These are phyloP conservation scores for Canavalia gladiata DNA, from an alignment of 306 rosid species.

Conservation along the genomic window DNA sequence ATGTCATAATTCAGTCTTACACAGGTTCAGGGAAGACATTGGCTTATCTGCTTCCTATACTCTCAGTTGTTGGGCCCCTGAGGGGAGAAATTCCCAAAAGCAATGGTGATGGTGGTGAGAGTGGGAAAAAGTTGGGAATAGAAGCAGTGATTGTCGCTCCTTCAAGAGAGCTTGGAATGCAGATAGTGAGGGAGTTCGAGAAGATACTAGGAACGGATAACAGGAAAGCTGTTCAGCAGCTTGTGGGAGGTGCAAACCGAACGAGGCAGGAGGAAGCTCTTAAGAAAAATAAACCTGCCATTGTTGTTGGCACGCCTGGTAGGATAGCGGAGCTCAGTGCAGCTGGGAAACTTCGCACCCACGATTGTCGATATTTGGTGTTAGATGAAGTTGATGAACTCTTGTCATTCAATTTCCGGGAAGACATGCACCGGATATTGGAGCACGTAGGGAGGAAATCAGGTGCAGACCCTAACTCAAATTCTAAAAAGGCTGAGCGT, in stretches of 20 bases:
- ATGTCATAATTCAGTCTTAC: slow-evolving; percentile 93
- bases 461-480: slow-evolving; percentile 59
- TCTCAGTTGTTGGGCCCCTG: slow-evolving; percentile 75
- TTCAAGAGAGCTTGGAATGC: slow-evolving; percentile 98
- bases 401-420: slow-evolving; percentile 86
- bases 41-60: slow-evolving; percentile 88
- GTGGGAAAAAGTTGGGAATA: slow-evolving; percentile 71
- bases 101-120: slow-evolving; percentile 47
- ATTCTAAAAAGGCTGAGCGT: slow-evolving; percentile 63
- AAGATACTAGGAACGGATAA: slow-evolving; percentile 78
- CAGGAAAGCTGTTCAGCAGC: slow-evolving; percentile 87
- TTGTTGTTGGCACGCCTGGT: slow-evolving; percentile 97
- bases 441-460: slow-evolving; percentile 91
- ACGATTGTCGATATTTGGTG: slow-evolving; percentile 79
- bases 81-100: slow-evolving; percentile 47
- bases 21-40: slow-evolving; percentile 95
- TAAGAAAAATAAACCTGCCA: slow-evolving; percentile 84
- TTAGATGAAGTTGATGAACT: slow-evolving; percentile 96
- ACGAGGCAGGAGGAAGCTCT: slow-evolving; percentile 95
- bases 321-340: slow-evolving; percentile 93
- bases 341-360: slow-evolving; percentile 91
- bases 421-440: slow-evolving; percentile 90
- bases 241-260: slow-evolving; percentile 95
- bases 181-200: slow-evolving; percentile 95
- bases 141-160: slow-evolving; percentile 94